Evolutionary conservation across 768 basidiomycete genomes (phyloP), one percentile per base, ranked within the genome.

Genomic region (Phlebiopsis flavidoalba): DNA sequence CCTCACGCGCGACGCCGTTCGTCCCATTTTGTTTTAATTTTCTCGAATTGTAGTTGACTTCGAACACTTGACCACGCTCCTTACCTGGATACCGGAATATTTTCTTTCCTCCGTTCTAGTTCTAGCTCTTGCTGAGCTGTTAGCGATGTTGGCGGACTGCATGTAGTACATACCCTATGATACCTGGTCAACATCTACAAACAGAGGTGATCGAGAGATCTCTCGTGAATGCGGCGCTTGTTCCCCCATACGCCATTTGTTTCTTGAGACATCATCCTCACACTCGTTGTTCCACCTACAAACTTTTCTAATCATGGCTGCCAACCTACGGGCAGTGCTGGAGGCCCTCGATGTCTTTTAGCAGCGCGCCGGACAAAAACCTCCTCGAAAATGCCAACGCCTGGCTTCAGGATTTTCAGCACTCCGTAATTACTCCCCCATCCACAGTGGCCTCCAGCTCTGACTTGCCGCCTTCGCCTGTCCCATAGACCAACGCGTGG

Each of bases 361-460:
- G 81, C 65, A 82, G 85, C 62, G 87, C 88, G 57, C 91, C 96
- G 35, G 91, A 96, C 80, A 89, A 91, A 68, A 74, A 75, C 15
- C 86, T 92, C 17, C 81, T 97, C 65, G 90, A 92, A 66, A 83
- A 82, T 66, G 96, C 95, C 66, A 98, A 97, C 77, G 77, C 85
- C 66, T 98, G 95, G 95, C 87, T 99, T 64, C 90, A 95, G 78
- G 94, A 95, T 75, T 99, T 98, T 74, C 96, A 99, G 79, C 95
- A 98, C 81, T 95, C 93, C 80, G 96, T 98, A 87, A 89, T 86
- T 90, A 80, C 78, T 85, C 85, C 86, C 85, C 80, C 83, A 81
- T 69, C 71, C 71, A 65, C 66, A 71, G 78, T 81, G 17, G 80
- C 74, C 79, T 68, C 79, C 82, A 74, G 80, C 79, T 87, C 87